Evolutionary conservation across 352 stramenopile species (phyloP), one percentile per base, ranked within the genome.

Genomic region (Phytopythium oedochilum): DNA sequence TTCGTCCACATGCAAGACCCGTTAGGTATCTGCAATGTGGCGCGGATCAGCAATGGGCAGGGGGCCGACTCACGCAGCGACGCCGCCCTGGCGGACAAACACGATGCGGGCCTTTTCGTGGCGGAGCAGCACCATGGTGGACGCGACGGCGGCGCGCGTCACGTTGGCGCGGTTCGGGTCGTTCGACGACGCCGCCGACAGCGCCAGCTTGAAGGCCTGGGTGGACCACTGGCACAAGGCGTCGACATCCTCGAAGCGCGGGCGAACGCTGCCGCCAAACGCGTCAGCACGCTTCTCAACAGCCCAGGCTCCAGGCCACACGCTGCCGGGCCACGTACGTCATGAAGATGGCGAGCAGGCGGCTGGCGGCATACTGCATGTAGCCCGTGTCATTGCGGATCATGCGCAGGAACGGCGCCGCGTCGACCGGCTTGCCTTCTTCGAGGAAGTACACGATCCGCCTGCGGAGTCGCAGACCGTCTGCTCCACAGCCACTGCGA

Each of bases 91-190:
- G 43, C 93, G 89, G 18, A 94, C 80, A 64, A 98, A 98, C 45
- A 97, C 70, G 42, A 89, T 70, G 53, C 93, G 87, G 17, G 89
- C 80, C 59, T 96, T 87, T 40, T 94, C 81, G 57, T 88, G 82
- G 35, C 91, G 83, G 61, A 98, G 83, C 39, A 98, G 64, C 23
- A 97, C 88, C 76, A 96, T 97, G 63, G 98, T 79, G 12, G 92
- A 88, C 42, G 94, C 80, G 35, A 98, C 88, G 2, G 86, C 90
- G 25, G 96, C 89, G 25, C 85, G 81, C 26, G 78, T 92, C 31
- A 89, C 70, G 36, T 89, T 91, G 7, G 73, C 73, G 17, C 78
- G 81, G 53, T 71, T 85, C n/a, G 75, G 63, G 42, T 94, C 85
- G 32, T 74, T 92, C 28, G 66, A 69, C n/a, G 73, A 71, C 0